Conservation (phyloP, 2,329 filamentous ascomycete genomes). For the Didymella arachidicola region DNA sequence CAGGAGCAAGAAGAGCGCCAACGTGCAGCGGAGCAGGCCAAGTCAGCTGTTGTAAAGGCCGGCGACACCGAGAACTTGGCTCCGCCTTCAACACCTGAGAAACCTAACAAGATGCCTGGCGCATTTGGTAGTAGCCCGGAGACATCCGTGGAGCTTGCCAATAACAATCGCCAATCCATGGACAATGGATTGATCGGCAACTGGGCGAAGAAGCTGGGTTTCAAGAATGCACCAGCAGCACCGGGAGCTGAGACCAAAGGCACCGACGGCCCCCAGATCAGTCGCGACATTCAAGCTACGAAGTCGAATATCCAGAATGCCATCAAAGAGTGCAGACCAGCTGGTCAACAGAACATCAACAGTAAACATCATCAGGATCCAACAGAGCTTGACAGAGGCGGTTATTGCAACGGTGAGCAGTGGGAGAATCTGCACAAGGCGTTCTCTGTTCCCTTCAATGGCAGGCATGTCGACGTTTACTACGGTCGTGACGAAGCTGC, state of each 20-base stretch:
- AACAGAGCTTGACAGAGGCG: slow-evolving; percentile 48
- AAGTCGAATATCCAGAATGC: slow-evolving; percentile 49
- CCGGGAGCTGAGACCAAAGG: slow-evolving; percentile 21
- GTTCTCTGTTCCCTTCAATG: slow-evolving; percentile 45
- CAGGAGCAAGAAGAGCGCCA: slow-evolving; percentile 68
- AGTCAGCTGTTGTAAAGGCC: slow-evolving; percentile 29
- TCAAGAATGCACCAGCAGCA: slow-evolving; percentile 38
- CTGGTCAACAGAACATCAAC: slow-evolving; percentile 44
- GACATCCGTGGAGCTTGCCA: slow-evolving; percentile 37
- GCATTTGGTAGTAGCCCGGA: slow-evolving; percentile 49
- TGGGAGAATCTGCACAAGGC: slow-evolving; percentile 50
- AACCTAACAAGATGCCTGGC: slow-evolving; percentile 46
- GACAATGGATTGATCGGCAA: slow-evolving; percentile 45
- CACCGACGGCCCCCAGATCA: slow-evolving; percentile 47
- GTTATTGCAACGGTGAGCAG: slow-evolving; percentile 50
- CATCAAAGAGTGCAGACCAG: slow-evolving; percentile 48
- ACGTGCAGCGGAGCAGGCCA: slow-evolving; percentile 46
- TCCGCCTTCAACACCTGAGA: slow-evolving; percentile 41
- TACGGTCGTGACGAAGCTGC: slow-evolving; percentile 43
- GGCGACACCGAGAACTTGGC: slow-evolving; percentile 23
- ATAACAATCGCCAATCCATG: slow-evolving; percentile 31
- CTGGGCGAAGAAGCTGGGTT: slow-evolving; percentile 50
- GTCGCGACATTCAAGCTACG: slow-evolving; percentile 45
- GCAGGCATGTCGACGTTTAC: slow-evolving; percentile 48
- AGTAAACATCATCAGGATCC: slow-evolving; percentile 48